These are phyloP conservation scores for Colletotrichum magnum DNA, from an alignment of 2,329 filamentous ascomycete genomes.

Conservation along the genomic window DNA sequence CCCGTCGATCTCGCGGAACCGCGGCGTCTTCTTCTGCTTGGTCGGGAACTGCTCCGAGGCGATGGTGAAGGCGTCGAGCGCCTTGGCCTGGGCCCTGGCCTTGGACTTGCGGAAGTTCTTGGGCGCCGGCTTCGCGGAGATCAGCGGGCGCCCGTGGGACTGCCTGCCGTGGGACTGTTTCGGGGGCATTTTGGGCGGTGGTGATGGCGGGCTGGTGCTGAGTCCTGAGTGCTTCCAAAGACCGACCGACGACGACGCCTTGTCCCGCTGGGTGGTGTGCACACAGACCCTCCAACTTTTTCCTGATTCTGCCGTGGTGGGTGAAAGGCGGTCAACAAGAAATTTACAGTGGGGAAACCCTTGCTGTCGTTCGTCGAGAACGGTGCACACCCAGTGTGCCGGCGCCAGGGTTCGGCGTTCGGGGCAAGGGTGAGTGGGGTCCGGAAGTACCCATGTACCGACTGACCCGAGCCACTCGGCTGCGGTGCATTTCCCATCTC, in stretches of 20 bases:
- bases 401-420: conserved; percentile 2
- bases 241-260: neutral
- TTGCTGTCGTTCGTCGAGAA: neutral
- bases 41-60: conserved; percentile 67
- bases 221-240: neutral
- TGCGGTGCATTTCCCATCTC: conserved; percentile 31
- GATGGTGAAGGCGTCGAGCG: conserved; percentile 71
- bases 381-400: no score
- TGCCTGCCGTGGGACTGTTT: conserved; percentile 71
- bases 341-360: conserved; percentile 37
- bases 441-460: conserved; percentile 18
- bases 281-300: conserved; percentile 30
- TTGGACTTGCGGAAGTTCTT: conserved; percentile 61
- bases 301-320: conserved; percentile 42
- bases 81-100: conserved; percentile 62
- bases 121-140: conserved; percentile 53
- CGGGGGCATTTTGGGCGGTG: conserved; percentile 63
- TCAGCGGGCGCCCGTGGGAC: conserved; percentile 68
- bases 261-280: conserved; percentile 2
- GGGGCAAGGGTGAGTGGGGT: conserved; percentile 23
- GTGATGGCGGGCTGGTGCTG: neutral
- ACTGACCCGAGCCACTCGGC: conserved; percentile 25
- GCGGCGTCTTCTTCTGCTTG: conserved; percentile 62
- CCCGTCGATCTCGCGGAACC: conserved; percentile 66
- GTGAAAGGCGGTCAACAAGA: conserved; percentile 39